Evolutionary conservation across 352 stramenopile species (phyloP), one percentile per base, ranked within the genome.

Genomic region (Phytophthora europaea): DNA sequence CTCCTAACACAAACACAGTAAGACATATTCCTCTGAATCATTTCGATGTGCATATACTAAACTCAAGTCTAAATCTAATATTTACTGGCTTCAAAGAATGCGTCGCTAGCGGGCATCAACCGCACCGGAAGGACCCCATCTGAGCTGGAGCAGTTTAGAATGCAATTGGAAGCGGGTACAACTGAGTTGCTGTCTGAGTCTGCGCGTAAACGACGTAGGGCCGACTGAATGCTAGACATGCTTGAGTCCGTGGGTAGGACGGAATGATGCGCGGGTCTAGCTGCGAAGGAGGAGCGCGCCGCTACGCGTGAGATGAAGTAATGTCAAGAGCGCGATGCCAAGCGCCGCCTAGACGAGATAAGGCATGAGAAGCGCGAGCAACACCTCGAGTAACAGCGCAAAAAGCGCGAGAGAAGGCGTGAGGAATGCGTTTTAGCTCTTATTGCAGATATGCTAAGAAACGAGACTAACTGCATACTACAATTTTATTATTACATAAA

Each of bases 401-500:
- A 48, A 48, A 13, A 48, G 40, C 52, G 31, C 9, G 28, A 59
- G 16, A 16, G 10, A 45, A 28, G 23, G 52, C 52, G 28, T 43
- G 22, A 59, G 3, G 52, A 59, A 13, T 15, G 26, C 10, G 20
- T 59, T 22, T 36, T 59, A 7, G 31, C 52, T 16, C 26, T 59
- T 13, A 45, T 59, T 18, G 18, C 52, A 47, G 31, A n/a, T 5
- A 59, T 59, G 18, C 20, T 45, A 38, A 45, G 20, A 59, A 59
- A 28, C 8, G n/a, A 59, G 26, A 59, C 12, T 23, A 59, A 18
- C 52, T 40, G 9, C 34, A 15, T 10, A 13, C 34, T 40, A 40
- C 15, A 40, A 13, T 9, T 40, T 40, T 40, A 40, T 40, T 16
- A 40, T 43, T 22, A 20, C 56, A 63, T 63, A 50, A 52, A 52